phyloP scores from a whole-genome alignment of 2,329 filamentous ascomycete species.

The Zarea fungicola region DNA sequence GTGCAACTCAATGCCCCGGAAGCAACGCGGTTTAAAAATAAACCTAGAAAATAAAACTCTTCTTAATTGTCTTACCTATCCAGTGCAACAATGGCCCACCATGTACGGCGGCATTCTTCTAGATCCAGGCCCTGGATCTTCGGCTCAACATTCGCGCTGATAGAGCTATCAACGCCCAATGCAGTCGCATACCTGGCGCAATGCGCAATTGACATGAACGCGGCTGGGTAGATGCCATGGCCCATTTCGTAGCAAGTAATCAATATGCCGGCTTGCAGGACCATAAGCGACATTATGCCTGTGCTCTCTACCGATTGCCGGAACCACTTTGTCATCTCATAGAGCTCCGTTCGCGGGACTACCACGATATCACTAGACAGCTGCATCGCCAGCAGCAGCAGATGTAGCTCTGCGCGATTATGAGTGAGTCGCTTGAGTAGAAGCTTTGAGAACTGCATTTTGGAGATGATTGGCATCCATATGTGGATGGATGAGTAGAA shows the following conservation, averaged over 20 bases:
- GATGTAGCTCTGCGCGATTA: slow-evolving; percentile 6
- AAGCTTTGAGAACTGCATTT: slow-evolving; percentile 8
- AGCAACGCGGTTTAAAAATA: no score
- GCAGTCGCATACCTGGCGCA: slow-evolving; percentile 14
- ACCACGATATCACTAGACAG: slow-evolving; percentile 4
- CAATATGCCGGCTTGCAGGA: slow-evolving; percentile 14
- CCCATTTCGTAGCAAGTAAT: slow-evolving; percentile 14
- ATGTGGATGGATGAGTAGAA: slow-evolving; percentile 15
- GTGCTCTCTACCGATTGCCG: slow-evolving; percentile 8
- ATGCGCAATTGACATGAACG: slow-evolving; percentile 11
- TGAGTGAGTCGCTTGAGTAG: slow-evolving; percentile 9
- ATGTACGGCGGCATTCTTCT: slow-evolving; percentile 15
- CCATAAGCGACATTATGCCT: slow-evolving; percentile 12
- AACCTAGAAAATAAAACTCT: neutral
- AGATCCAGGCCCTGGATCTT: slow-evolving; percentile 10
- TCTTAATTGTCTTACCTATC: slow-evolving; percentile 9
- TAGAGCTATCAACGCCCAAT: slow-evolving; percentile 13
- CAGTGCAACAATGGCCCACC: slow-evolving; percentile 16
- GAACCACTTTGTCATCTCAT: slow-evolving; percentile 14
- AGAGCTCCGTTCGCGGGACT: slow-evolving; percentile 7
- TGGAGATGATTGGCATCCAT: slow-evolving; percentile 17
- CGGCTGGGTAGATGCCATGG: slow-evolving; percentile 14
- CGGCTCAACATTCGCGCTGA: neutral
- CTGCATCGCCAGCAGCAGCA: slow-evolving; percentile 14
- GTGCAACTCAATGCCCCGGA: no score